These are phyloP conservation scores for Chamaecrista fasciculata DNA, from an alignment of 306 rosid species.

Conservation along the genomic window DNA sequence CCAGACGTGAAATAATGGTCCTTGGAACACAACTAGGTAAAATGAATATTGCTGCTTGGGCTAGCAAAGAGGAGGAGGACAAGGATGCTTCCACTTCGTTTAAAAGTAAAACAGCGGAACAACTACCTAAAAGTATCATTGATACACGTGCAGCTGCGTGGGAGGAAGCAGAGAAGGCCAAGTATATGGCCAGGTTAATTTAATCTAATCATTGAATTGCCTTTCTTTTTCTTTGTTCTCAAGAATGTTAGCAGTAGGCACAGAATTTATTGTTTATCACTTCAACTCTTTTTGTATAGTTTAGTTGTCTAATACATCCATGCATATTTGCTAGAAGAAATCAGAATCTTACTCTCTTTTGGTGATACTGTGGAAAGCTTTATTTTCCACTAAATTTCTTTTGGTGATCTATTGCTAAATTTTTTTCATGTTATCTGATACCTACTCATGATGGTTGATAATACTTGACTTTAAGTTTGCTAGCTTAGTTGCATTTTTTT, in stretches of 20 bases:
- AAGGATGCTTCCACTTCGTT: conserved; percentile 80
- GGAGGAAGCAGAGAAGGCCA: conserved; percentile 97
- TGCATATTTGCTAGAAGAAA: conserved; percentile 2
- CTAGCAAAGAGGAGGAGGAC: conserved; percentile 92
- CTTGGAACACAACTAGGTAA: conserved; percentile 94
- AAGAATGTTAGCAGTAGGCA: background rate
- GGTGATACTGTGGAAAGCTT: background rate
- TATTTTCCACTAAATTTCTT: conserved; percentile 15
- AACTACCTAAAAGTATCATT: conserved; percentile 42
- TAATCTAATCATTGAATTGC: background rate
- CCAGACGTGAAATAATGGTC: conserved; percentile 87
- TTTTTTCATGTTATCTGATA: background rate
- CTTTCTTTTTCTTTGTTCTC: background rate
- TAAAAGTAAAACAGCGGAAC: conserved; percentile 48
- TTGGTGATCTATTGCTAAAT: background rate
- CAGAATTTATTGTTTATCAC: background rate
- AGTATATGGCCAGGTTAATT: conserved; percentile 80
- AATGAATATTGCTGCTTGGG: conserved; percentile 97
- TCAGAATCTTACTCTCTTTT: background rate
- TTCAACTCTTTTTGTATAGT: background rate
- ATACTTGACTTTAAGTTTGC: background rate
- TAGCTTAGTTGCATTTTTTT: background rate
- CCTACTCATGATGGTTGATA: background rate
- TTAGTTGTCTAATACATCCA: background rate
- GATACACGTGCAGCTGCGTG: conserved; percentile 91